Evolutionary conservation across 176 grass and related monocot genomes (phyloP).

Genomic region (Poa pratensis): DNA sequence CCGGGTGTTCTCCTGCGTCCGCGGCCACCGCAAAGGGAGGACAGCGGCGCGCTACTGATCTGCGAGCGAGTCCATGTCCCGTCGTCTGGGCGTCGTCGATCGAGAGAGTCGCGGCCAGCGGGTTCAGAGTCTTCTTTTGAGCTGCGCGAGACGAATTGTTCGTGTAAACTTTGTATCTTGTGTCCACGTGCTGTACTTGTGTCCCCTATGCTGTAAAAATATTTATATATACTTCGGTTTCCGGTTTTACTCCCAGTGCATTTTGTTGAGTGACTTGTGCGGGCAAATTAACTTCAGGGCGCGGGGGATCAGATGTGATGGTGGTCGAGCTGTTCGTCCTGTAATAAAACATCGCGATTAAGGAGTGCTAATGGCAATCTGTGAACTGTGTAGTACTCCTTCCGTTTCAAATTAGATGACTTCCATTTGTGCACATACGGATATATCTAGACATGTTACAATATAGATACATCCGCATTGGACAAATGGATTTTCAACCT

Average conservation of each 20-base stretch:
- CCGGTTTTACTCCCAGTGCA: not conserved
- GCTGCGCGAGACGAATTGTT: not conserved
- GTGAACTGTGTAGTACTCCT: too few species aligned
- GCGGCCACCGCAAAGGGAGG: not conserved
- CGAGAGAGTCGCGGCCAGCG: not conserved
- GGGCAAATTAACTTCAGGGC: too few species aligned
- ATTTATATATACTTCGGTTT: not conserved
- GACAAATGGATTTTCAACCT: too few species aligned
- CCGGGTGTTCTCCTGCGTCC: conserved; percentile 14
- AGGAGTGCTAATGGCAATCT: too few species aligned
- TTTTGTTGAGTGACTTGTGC: not conserved
- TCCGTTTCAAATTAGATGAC: too few species aligned
- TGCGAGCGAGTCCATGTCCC: not conserved
- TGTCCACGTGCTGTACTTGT: not conserved
- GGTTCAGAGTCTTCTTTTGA: not conserved
- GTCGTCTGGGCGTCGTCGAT: too few species aligned
- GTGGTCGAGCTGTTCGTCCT: too few species aligned
- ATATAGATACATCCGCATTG: too few species aligned
- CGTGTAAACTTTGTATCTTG: not conserved
- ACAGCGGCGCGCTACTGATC: conserved; percentile 6
- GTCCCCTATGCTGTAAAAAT: not conserved
- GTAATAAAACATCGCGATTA: too few species aligned
- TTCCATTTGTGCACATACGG: too few species aligned
- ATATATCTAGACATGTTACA: too few species aligned
- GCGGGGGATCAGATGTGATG: too few species aligned